Evolutionary conservation across 163 green algal genomes (phyloP).

Genomic region (Scenedesmus sp.): DNA sequence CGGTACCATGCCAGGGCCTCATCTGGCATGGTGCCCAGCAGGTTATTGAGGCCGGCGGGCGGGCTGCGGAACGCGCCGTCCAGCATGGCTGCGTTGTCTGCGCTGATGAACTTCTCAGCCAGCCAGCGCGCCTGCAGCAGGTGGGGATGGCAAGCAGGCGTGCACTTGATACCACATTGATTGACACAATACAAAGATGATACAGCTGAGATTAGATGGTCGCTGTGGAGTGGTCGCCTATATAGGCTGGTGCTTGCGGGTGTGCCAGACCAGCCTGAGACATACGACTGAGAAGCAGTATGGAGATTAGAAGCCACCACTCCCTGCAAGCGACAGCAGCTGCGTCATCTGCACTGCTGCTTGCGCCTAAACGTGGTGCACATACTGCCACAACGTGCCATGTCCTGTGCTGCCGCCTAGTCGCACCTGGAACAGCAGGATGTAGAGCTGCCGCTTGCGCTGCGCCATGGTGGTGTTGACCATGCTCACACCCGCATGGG

Average conservation of each 20-base stretch:
- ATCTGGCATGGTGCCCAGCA: conserved; percentile 11
- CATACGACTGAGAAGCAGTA: no score
- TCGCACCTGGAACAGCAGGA: conserved; percentile 72
- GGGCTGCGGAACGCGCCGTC: conserved; percentile 7
- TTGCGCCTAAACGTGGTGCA: no score
- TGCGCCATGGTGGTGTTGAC: conserved; percentile 58
- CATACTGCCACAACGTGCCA: no score
- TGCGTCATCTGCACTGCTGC: no score
- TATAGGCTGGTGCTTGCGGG: not conserved
- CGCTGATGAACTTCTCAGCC: conserved; percentile 48
- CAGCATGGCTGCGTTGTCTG: conserved; percentile 44
- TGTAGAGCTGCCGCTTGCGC: conserved; percentile 64
- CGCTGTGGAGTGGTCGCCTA: no score
- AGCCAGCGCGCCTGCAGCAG: conserved; percentile 51
- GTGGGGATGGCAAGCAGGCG: no score
- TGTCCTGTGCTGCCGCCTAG: no score
- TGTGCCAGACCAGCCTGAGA: not conserved
- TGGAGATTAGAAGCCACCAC: no score
- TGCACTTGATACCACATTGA: not conserved
- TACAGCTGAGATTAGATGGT: no score
- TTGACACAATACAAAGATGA: no score
- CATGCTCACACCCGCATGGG: conserved; percentile 61
- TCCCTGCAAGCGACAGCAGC: no score
- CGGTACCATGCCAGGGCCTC: conserved; percentile 67
- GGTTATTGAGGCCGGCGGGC: conserved; percentile 23